phyloP scores from a whole-genome alignment of 176 grass and related monocot genomes.

The Hyparrhenia diplandra region DNA sequence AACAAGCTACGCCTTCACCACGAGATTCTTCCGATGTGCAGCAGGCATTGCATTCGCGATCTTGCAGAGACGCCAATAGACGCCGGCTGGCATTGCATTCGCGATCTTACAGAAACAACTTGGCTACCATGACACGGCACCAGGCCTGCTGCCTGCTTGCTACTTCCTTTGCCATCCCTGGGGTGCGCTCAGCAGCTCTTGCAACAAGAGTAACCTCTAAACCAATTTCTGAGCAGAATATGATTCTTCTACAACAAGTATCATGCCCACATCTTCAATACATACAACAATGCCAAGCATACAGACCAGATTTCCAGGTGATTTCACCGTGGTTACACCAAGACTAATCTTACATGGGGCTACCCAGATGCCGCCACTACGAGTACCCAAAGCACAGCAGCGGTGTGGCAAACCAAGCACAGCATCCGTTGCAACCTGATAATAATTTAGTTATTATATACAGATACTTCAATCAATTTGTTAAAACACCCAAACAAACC shows the following conservation, averaged over 20 bases:
- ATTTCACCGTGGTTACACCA: not conserved
- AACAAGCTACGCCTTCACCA: too few relatives aligned
- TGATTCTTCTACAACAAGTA: not conserved
- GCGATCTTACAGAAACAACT: too few relatives aligned
- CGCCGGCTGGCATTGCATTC: too few relatives aligned
- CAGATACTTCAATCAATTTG: conserved; percentile 6
- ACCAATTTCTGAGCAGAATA: not conserved
- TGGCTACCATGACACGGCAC: too few relatives aligned
- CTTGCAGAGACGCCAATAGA: too few relatives aligned
- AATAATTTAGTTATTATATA: conserved; percentile 27
- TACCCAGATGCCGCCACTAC: not conserved
- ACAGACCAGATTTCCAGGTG: not conserved
- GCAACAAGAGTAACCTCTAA: too few relatives aligned
- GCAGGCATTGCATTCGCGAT: too few relatives aligned
- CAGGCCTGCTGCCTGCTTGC: too few relatives aligned
- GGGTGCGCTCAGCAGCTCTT: too few relatives aligned
- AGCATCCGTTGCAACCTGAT: not conserved
- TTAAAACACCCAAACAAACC: conserved; percentile 16
- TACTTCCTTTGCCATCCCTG: too few relatives aligned
- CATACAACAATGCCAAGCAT: not conserved
- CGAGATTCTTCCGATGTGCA: too few relatives aligned
- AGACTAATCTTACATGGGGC: not conserved
- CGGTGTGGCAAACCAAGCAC: not conserved
- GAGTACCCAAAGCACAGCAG: not conserved
- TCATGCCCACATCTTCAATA: not conserved